A percentile compares a stretch with the other conserved stretches of the same genome.
Evolutionary conservation across 805 yeast species (phyloP).

Genomic region (Brettanomyces custersianus): DNA sequence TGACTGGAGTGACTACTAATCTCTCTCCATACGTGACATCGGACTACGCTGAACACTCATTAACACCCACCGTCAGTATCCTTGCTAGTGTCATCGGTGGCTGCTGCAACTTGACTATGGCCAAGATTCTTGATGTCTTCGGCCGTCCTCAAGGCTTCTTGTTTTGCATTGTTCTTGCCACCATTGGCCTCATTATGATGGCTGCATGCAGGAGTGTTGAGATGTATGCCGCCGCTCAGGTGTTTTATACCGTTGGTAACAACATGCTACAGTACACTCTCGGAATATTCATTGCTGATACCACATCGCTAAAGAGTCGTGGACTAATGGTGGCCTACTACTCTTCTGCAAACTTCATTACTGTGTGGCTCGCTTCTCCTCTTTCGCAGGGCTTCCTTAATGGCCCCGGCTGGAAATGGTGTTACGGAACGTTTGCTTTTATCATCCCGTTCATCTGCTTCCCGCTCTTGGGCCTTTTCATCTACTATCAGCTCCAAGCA

Average conservation of each 20-base stretch:
- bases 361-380: slow-evolving; percentile 25
- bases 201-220: slow-evolving; percentile 21
- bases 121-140: slow-evolving; percentile 19
- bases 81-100: slow-evolving; percentile 26
- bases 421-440: slow-evolving; percentile 41
- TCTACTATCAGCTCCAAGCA: too few species aligned
- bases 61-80: slow-evolving; percentile 21
- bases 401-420: slow-evolving; percentile 44
- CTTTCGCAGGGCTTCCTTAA: slow-evolving; percentile 29
- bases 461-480: slow-evolving; percentile 21
- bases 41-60: slow-evolving; percentile 21
- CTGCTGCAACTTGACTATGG: slow-evolving; percentile 23
- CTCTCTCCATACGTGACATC: slow-evolving; percentile 18
- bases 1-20: slow-evolving; percentile 17
- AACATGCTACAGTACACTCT: slow-evolving; percentile 19
- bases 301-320: slow-evolving; percentile 22
- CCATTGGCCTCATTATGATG: slow-evolving; percentile 20
- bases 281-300: slow-evolving; percentile 23
- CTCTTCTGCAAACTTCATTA: slow-evolving; percentile 23
- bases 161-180: slow-evolving; percentile 13
- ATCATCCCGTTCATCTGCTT: slow-evolving; percentile 31
- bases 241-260: slow-evolving; percentile 24
- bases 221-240: slow-evolving; percentile 23
- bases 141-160: slow-evolving; percentile 25
- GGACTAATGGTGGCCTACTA: slow-evolving; percentile 24